A percentile compares a stretch with the other conserved stretches of the same genome.
phyloP scores from a whole-genome alignment of 2,329 filamentous ascomycete species.

The Fusarium sp. region DNA sequence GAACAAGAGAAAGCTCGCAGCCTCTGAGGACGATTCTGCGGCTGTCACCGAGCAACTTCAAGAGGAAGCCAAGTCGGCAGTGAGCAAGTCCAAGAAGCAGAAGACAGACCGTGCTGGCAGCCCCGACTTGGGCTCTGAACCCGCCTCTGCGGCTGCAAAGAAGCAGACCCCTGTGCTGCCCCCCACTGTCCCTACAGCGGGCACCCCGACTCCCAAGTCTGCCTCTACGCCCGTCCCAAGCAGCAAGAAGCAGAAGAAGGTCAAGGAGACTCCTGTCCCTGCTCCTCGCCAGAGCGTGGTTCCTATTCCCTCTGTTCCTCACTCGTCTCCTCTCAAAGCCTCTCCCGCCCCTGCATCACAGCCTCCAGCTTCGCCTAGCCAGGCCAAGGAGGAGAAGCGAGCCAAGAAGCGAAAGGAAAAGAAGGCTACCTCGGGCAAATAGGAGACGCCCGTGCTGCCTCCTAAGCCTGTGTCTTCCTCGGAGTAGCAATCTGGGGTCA shows the following conservation, averaged over 20 bases:
- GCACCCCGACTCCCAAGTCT: slow-evolving; percentile 46
- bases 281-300: slow-evolving; percentile 51
- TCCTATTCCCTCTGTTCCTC: slow-evolving; percentile 56
- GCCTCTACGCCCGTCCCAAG: slow-evolving; percentile 42
- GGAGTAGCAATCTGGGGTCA: slow-evolving; percentile 42
- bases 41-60: slow-evolving; percentile 55
- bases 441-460: slow-evolving; percentile 49
- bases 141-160: slow-evolving; percentile 45
- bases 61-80: slow-evolving; percentile 53
- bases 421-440: slow-evolving; percentile 44
- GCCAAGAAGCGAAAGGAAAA: slow-evolving; percentile 52
- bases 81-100: slow-evolving; percentile 61
- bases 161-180: slow-evolving; percentile 54
- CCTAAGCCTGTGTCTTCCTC: slow-evolving; percentile 40
- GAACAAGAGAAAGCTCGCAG: slow-evolving; percentile 56
- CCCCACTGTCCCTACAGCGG: slow-evolving; percentile 50
- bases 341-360: slow-evolving; percentile 45
- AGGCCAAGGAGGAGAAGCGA: slow-evolving; percentile 51
- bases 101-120: slow-evolving; percentile 54
- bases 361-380: slow-evolving; percentile 38
- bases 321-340: slow-evolving; percentile 48
- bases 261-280: slow-evolving; percentile 52
- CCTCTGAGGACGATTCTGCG: slow-evolving; percentile 57
- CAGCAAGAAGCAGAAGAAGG: slow-evolving; percentile 51
- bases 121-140: slow-evolving; percentile 55